Conservation (phyloP, 1,139 yeast genomes). For the Candida pseudoviswanathii region DNA sequence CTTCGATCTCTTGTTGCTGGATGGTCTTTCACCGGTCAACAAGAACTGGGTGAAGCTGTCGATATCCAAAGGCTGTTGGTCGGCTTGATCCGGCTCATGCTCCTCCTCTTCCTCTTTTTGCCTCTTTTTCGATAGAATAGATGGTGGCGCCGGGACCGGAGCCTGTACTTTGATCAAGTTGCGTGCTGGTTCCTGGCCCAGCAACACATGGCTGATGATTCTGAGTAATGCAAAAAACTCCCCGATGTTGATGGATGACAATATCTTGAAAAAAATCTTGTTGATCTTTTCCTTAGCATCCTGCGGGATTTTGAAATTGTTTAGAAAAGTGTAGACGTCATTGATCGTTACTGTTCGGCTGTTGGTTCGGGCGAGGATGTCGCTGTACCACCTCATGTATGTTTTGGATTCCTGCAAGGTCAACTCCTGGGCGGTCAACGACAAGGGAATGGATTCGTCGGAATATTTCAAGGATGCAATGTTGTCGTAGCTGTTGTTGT, state of each 20-base stretch:
- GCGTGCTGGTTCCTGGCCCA: constrained; percentile 52
- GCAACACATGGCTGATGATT: constrained; percentile 58
- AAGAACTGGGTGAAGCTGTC: constrained; percentile 76
- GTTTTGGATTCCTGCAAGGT: constrained; percentile 68
- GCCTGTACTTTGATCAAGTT: constrained; percentile 52
- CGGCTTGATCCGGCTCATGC: constrained; percentile 26
- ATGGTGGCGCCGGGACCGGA: constrained; percentile 66
- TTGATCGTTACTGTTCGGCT: constrained; percentile 56
- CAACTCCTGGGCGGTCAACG: constrained; percentile 62
- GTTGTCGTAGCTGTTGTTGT: constrained; percentile 13
- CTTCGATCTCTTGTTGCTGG: constrained; percentile 36
- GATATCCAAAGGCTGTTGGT: constrained; percentile 51
- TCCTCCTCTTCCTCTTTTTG: constrained; percentile 43
- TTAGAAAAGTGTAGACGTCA: constrained; percentile 65
- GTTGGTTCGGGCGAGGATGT: constrained; percentile 60
- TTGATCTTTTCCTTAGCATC: constrained; percentile 46
- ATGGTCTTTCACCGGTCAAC: constrained; percentile 71
- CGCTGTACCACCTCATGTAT: constrained; percentile 77
- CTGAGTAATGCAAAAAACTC: constrained; percentile 75
- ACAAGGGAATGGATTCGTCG: constrained; percentile 48
- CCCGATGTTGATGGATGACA: constrained; percentile 62
- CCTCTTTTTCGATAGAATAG: constrained; percentile 62
- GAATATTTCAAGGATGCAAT: constrained; percentile 7
- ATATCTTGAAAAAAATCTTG: constrained; percentile 52
- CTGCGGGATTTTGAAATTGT: constrained; percentile 57